Base-by-base conservation (phyloP, 495 filamentous ascomycete species). In the Aspergillus egyptiacus region DNA sequence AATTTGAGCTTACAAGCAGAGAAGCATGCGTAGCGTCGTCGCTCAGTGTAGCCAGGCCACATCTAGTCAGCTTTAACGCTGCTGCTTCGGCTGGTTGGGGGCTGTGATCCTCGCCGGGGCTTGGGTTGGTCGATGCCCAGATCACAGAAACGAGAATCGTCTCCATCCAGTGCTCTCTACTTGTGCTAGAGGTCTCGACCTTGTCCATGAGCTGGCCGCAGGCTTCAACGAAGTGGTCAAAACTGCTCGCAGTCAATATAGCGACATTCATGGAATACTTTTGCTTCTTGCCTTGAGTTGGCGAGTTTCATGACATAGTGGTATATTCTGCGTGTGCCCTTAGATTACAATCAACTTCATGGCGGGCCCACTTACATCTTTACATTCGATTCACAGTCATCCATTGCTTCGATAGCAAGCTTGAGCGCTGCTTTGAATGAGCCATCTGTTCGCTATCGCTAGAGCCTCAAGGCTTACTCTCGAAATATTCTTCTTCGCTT, bases 281-380 rank as follows among this genome's bases (percentile, higher is more conserved):
- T 18, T 17, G 32, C 1, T 8, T 13, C 23, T 42, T 28, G 33
- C 37, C 46, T 56, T 48, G 48, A 53, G 54, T 68, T 1, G 68
- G 81, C 80, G 2, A 89, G 66, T 55, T 81, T 83, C 48, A 85
- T 75, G 27, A 89, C 77, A 54, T 87, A 81, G 53, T 83, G 73
- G 52, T 88, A 74, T 6, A 91, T 68, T 23, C 84, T 65, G 18
- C 17, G 23, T 6, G 9, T 18, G 15, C 11, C 9, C 22, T 38
- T 33, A n/a, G 40, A 30, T 46, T 38, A 31, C 24, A 48, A 25
- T 11, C 13, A 13, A 30, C 9, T 24, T 5, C 6, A 18, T 7
- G 6, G 15, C 23, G 8, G 5, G 17, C 3, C 2, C 10, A 32
- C 54, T 20, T n/a, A 53, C 54, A 43, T 37, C 2, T 41, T 40